Conservation (phyloP, 176 grass and related monocot genomes). For the Secale cereale region DNA sequence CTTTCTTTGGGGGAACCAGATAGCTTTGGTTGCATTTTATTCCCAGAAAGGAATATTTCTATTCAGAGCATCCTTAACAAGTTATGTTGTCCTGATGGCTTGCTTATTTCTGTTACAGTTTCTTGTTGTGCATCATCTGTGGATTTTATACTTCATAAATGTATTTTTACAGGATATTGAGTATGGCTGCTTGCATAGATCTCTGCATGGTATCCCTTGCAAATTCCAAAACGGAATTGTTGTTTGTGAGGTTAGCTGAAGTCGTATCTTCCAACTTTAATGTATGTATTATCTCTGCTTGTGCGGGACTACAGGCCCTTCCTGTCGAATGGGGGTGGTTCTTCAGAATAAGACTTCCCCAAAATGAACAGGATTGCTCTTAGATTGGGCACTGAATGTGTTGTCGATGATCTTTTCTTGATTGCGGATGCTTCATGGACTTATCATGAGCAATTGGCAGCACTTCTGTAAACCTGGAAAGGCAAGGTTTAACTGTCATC, state of each 20-base stretch:
- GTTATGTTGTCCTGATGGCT: background rate
- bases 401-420: conserved; percentile 38
- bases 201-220: conserved; percentile 37
- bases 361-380: conserved; percentile 46
- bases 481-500: background rate
- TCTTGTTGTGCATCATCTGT: background rate
- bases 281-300: conserved; percentile 16
- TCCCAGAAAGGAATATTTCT: background rate
- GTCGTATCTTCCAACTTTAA: background rate
- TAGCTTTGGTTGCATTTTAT: background rate
- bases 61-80: background rate
- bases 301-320: conserved; percentile 50
- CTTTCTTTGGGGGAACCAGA: background rate
- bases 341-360: conserved; percentile 39
- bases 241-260: conserved; percentile 49
- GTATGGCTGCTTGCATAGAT: conserved; percentile 44
- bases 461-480: conserved; percentile 2
- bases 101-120: background rate
- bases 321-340: conserved; percentile 33
- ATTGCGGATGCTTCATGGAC: conserved; percentile 48
- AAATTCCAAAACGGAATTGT: conserved; percentile 49
- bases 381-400: conserved; percentile 42
- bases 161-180: conserved; percentile 53
- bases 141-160: background rate
- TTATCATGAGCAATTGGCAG: conserved; percentile 46